A percentile compares a stretch with the other conserved stretches of the same genome.
phyloP scores from a whole-genome alignment of 352 stramenopile genomes.

The Phytophthora lateralis region DNA sequence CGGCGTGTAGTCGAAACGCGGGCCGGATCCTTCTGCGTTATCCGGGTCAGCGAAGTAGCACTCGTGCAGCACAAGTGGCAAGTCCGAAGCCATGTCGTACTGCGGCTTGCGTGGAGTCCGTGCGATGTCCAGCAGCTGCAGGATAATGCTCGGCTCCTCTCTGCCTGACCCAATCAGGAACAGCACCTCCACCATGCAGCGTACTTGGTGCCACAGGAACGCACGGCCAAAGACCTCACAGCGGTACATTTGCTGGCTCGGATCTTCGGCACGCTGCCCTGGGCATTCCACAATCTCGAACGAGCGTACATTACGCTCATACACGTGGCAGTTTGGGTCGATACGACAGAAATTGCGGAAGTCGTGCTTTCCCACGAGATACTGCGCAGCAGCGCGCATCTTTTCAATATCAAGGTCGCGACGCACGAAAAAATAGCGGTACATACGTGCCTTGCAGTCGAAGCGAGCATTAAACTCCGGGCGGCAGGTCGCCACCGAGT shows the following conservation, averaged over 20 bases:
- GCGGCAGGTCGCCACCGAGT: slow-evolving; percentile 75
- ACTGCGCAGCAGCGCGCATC: slow-evolving; percentile 90
- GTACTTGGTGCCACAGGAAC: slow-evolving; percentile 99
- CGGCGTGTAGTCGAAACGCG: slow-evolving; percentile 76
- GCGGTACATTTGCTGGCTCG: slow-evolving; percentile 68
- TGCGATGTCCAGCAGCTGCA: slow-evolving; percentile 93
- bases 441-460: slow-evolving; percentile 92
- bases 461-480: slow-evolving; percentile 96
- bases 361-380: slow-evolving; percentile 96
- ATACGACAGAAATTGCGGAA: slow-evolving; percentile 99
- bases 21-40: slow-evolving; percentile 17
- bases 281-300: slow-evolving; percentile 85
- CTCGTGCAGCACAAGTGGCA: slow-evolving; percentile 97
- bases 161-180: slow-evolving; percentile 94
- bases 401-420: slow-evolving; percentile 68
- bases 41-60: slow-evolving; percentile 91
- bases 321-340: slow-evolving; percentile 97
- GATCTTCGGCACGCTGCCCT: slow-evolving; percentile 40
- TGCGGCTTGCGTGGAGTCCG: slow-evolving; percentile 84
- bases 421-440: slow-evolving; percentile 97
- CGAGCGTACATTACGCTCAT: slow-evolving; percentile 84
- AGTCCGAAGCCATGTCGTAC: slow-evolving; percentile 96
- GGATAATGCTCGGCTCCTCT: slow-evolving; percentile 91
- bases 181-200: slow-evolving; percentile 97
- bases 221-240: slow-evolving; percentile 90